Base-by-base conservation (phyloP, 306 rosid genomes). In the Cucumis cinereus region DNA sequence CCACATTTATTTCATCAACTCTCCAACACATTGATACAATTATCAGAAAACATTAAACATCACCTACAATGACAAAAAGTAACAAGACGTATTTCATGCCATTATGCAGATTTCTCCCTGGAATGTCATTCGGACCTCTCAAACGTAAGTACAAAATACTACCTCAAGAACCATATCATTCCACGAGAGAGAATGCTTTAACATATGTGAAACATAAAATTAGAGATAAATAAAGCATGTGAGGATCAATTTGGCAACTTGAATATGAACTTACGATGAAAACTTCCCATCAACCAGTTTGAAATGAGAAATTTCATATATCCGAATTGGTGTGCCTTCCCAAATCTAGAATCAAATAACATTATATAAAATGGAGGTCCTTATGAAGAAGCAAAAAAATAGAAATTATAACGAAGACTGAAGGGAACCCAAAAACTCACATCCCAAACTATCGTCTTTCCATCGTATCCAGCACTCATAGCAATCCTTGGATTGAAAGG, bases 391-490 rank as follows among this genome's bases (percentile, higher is more conserved):
- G 76, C 19, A 24, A 78, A 60, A 79, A 79, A 77, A 73, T 36
- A 30, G 7, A 64, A 77, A 79, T 22, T 41, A 12, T 73, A 77
- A 69, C 50, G 71, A 64, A 58, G 10, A 83, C 66, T 72, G 82
- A 79, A 80, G 47, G 33, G 83, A 55, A 69, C 84, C 69, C 6
- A 43, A 76, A 80, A 84, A 89, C 99, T 95, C 79, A 95, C 99
- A 92, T 95, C 99, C 99, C 99, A 95, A 78, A 95, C 92, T 79
- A 95, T 92, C 76, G 96, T 95, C 84, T 84, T 88, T 81, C 99
- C 99, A 74, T 95, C 99, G 78, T 95, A 95, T 80, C 99, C 99
- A 81, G 99, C 98, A 85, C 99, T 95, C 99, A 95, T 95, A 71
- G 98, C 99, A 77, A 95, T 88, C 84, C 99, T 90, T 24, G 99